These are phyloP conservation scores for Hygrophoropsis aurantiaca DNA, from an alignment of 768 basidiomycete genomes.

Conservation along the genomic window DNA sequence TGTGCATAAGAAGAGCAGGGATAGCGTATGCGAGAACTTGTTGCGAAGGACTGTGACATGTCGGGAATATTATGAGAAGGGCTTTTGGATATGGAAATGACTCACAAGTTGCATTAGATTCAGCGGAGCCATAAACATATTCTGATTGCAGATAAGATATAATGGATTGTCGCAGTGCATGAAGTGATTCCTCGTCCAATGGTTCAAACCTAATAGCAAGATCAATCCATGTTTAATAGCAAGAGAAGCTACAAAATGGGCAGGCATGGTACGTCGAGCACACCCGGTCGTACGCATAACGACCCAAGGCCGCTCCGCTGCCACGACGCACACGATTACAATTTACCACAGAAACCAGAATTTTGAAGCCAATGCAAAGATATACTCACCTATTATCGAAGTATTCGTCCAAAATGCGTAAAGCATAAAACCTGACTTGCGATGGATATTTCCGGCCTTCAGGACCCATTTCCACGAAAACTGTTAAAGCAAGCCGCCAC, in stretches of 20 bases:
- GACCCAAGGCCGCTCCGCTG: no score
- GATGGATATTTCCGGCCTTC: constrained; percentile 71
- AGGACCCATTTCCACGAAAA: constrained; percentile 64
- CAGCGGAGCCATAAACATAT: constrained; percentile 83
- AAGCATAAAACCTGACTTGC: constrained; percentile 77
- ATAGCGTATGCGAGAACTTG: constrained; percentile 90
- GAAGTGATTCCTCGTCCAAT: constrained; percentile 69
- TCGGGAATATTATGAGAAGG: constrained; percentile 13
- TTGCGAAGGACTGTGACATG: constrained; percentile 74
- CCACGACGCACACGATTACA: no score
- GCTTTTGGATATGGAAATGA: constrained; percentile 14
- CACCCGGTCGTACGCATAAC: no score
- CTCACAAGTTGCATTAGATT: constrained; percentile 81
- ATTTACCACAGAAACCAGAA: no score
- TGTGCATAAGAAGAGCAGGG: constrained; percentile 84
- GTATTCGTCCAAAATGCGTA: constrained; percentile 80
- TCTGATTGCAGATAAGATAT: constrained; percentile 85
- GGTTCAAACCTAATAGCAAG: constrained; percentile 68
- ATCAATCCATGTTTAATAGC: no score
- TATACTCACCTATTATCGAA: constrained; percentile 74
- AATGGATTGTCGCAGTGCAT: constrained; percentile 71
- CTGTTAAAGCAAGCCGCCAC: constrained; percentile 78
- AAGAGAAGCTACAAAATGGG: no score
- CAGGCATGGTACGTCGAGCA: no score
- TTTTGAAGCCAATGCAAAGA: no score